Conservation (phyloP, 2,329 filamentous ascomycete species). For the Cladosporium sp. region DNA sequence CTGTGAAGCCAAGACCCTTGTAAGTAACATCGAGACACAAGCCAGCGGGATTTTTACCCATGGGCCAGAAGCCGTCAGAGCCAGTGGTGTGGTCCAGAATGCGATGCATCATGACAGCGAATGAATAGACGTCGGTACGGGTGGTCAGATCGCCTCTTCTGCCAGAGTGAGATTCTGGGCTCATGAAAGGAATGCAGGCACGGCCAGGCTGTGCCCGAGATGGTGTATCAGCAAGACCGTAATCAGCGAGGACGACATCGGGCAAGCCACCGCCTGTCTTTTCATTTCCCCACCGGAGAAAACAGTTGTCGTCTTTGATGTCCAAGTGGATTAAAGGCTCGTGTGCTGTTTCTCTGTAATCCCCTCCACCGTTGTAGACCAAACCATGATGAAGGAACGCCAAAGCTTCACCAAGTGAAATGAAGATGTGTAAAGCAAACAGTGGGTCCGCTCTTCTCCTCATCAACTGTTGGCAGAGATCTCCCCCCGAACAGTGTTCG, state of each 20-base stretch:
- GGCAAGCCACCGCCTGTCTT: neutral
- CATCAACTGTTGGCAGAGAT: neutral
- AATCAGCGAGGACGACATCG: neutral
- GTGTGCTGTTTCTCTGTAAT: neutral
- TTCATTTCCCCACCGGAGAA: neutral
- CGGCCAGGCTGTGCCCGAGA: neutral
- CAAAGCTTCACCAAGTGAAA: neutral
- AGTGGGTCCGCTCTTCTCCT: neutral
- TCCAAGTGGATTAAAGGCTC: neutral
- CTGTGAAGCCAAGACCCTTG: neutral
- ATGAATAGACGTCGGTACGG: neutral
- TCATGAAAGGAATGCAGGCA: neutral
- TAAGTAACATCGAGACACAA: neutral
- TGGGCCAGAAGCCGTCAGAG: neutral
- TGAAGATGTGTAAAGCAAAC: conserved; percentile 1
- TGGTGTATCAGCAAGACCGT: neutral
- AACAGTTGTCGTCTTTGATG: neutral
- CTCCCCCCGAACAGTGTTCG: neutral
- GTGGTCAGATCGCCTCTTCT: neutral
- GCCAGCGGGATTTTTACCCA: neutral
- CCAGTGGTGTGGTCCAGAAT: neutral
- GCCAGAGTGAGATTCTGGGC: neutral
- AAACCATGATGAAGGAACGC: conserved; percentile 3
- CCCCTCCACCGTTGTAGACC: neutral
- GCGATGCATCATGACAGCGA: neutral